Conservation (phyloP, 768 basidiomycete genomes). For the Mycena albidolilacea region DNA sequence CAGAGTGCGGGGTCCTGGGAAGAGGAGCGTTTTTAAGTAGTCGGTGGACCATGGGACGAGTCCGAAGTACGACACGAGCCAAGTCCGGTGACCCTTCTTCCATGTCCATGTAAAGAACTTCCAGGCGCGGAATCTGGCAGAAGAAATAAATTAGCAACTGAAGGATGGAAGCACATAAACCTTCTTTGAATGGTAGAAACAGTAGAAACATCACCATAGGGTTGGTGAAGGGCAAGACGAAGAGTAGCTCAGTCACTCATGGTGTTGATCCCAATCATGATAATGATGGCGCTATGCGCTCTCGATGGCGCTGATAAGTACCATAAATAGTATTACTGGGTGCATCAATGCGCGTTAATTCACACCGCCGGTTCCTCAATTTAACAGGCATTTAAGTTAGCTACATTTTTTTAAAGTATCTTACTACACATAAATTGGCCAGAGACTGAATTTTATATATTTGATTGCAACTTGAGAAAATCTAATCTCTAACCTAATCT, state of each 20-base stretch:
- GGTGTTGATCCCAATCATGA: conserved; percentile 20
- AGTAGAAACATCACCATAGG: conserved; percentile 17
- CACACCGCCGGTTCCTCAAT: too few relatives aligned
- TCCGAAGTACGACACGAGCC: conserved; percentile 22
- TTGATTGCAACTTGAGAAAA: too few relatives aligned
- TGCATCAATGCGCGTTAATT: background rate
- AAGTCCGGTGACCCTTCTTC: conserved; percentile 25
- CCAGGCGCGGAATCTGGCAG: conserved; percentile 20
- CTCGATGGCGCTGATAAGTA: too few relatives aligned
- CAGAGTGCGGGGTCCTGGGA: conserved; percentile 19
- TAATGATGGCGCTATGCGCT: conserved; percentile 9
- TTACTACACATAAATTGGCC: too few relatives aligned
- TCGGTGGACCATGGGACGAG: conserved; percentile 20
- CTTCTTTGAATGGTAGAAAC: conserved; percentile 3
- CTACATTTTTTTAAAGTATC: too few relatives aligned
- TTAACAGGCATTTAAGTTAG: too few relatives aligned
- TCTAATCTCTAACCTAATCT: too few relatives aligned
- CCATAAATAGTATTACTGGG: background rate
- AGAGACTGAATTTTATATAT: too few relatives aligned
- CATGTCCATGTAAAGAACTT: conserved; percentile 19
- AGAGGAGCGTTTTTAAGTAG: conserved; percentile 20
- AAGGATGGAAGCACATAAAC: conserved; percentile 21
- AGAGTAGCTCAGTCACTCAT: conserved; percentile 14
- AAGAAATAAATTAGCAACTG: conserved; percentile 17
- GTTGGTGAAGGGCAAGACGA: background rate